Conservation (phyloP, 225 moss, liverwort and hornwort species). For the Asterella californica region DNA sequence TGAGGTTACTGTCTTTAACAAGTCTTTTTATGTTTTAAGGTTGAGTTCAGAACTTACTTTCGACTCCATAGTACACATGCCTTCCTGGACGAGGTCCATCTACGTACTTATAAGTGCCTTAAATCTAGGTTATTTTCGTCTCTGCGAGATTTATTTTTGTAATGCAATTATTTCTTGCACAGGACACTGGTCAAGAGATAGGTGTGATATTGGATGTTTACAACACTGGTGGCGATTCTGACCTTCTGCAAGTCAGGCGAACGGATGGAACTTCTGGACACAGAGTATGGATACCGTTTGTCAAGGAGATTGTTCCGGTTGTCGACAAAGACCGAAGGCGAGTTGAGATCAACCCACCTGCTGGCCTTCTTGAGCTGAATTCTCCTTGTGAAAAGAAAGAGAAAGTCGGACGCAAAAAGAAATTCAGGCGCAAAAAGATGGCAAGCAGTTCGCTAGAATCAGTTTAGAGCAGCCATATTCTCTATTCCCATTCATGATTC, state of each 20-base stretch:
- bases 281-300: slow-evolving; percentile 93
- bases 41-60: neutral
- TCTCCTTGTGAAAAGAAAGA: slow-evolving; percentile 50
- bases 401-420: slow-evolving; percentile 53
- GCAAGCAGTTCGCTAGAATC: no score
- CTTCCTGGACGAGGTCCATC: neutral
- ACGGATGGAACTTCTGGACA: slow-evolving; percentile 28
- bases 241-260: slow-evolving; percentile 75
- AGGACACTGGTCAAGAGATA: slow-evolving; percentile 70
- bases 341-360: slow-evolving; percentile 77
- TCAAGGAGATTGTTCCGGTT: slow-evolving; percentile 75
- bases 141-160: neutral
- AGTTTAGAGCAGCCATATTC: no score
- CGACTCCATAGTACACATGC: neutral
- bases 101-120: neutral
- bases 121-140: neutral
- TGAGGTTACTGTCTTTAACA: neutral
- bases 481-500: no score
- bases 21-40: no score
- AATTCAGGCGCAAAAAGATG: no score
- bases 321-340: slow-evolving; percentile 62
- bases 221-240: slow-evolving; percentile 62
- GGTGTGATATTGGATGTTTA: slow-evolving; percentile 79
- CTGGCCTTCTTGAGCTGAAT: slow-evolving; percentile 84
- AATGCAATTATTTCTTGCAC: neutral